A percentile compares a stretch with the other conserved stretches of the same genome.
Conservation (phyloP, 495 filamentous ascomycete species). For the Aspergillus sclerotioniger region DNA sequence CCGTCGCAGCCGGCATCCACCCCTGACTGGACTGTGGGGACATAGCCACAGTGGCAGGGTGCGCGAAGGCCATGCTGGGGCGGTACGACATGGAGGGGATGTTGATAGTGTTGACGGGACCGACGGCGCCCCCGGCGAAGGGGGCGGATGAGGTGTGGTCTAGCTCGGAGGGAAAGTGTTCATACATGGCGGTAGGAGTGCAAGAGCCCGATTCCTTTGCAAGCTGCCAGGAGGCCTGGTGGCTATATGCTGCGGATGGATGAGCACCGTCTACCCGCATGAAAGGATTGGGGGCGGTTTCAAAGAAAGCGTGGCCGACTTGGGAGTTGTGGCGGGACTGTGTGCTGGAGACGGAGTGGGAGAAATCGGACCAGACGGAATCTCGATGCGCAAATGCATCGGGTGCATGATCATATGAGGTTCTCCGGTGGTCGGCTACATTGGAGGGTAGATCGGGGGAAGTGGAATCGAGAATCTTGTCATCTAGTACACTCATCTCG, state of each 20-base stretch:
- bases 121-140: slow-evolving; percentile 52
- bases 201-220: slow-evolving; percentile 55
- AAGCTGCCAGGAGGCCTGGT: slow-evolving; percentile 48
- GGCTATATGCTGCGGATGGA: slow-evolving; percentile 42
- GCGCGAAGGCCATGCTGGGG: slow-evolving; percentile 36
- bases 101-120: slow-evolving; percentile 46
- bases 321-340: slow-evolving; percentile 41
- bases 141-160: slow-evolving; percentile 56
- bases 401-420: slow-evolving; percentile 67
- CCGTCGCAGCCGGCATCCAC: slow-evolving; percentile 59
- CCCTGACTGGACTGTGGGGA: slow-evolving; percentile 63
- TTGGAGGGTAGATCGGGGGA: slow-evolving; percentile 66
- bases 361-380: slow-evolving; percentile 73
- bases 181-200: slow-evolving; percentile 58
- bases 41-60: slow-evolving; percentile 49
- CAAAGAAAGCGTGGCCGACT: slow-evolving; percentile 35
- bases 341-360: slow-evolving; percentile 44
- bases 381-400: slow-evolving; percentile 72
- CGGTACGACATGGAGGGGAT: slow-evolving; percentile 48
- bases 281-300: slow-evolving; percentile 48
- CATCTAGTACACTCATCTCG: slow-evolving; percentile 78
- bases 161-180: slow-evolving; percentile 62
- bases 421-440: slow-evolving; percentile 60
- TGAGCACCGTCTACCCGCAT: slow-evolving; percentile 58
- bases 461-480: slow-evolving; percentile 74